Base-by-base conservation (phyloP, 352 stramenopile species). In the Phytophthora palmivora region DNA sequence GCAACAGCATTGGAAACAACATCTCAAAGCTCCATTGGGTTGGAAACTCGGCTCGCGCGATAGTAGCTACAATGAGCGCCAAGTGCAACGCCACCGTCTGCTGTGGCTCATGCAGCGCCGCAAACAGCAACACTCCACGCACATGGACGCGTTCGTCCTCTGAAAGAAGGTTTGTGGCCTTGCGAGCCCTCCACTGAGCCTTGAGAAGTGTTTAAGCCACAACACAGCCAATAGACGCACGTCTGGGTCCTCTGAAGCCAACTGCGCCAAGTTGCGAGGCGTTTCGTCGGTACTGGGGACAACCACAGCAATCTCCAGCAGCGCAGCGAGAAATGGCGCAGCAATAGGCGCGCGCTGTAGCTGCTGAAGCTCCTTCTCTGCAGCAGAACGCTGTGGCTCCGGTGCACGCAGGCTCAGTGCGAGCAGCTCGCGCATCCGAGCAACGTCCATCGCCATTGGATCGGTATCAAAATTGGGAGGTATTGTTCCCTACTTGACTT, bases 201-300 rank as follows among this genome's bases (percentile, higher is more conserved):
- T 88, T 86, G 34, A 88, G 55, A 74, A 77, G 26, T 94, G 78
- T 65, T 95, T 95, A 45, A 95, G 75, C 84, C 86, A 95, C 12
- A 95, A 68, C 45, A 84, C 76, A 21, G 78, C 79, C 41, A 91
- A 62, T 14, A 95, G 72, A 39, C 84, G 80, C 63, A 89, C 51
- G 60, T 88, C 66, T 14, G 63, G 34, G 50, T 91, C 81, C 24
- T 82, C 28, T 0, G 58, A 39, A 0, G 41, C 39, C 32, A 82
- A 47, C 8, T 70, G 58, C 28, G 37, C 28, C n/a, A 75, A 48
- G 32, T 79, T 75, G 28, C 43, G 28, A 14, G 61, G 67, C 16
- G 55, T 48, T 57, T 56, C 57, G 30, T 82, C 63, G 37, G 50
- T 51, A 15, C 64, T 68, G 2, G 72, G 72, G 6, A 81, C 45